Percentiles rank a stretch among this genome's conserved stretches.
Conservation (phyloP, 208 protist genomes). For the Acanthamoeba comandoni region DNA sequence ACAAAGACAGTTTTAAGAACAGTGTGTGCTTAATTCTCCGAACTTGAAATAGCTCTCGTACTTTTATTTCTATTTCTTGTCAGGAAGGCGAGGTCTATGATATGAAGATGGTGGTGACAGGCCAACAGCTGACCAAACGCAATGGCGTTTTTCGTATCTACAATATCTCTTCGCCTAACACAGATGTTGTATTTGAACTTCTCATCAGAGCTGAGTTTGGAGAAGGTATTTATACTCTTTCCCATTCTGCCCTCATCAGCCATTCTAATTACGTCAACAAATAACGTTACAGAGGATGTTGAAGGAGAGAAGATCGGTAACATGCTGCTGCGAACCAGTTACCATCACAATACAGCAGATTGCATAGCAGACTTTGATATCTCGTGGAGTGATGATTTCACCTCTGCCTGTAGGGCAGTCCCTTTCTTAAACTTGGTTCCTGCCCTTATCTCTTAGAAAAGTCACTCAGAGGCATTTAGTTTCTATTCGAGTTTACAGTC, state of each 20-base stretch:
- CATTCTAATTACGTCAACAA: not conserved
- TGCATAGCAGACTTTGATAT: conserved; percentile 29
- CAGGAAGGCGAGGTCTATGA: conserved; percentile 19
- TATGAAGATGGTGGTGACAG: conserved; percentile 19
- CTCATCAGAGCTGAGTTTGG: conserved; percentile 3
- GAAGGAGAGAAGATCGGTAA: conserved; percentile 12
- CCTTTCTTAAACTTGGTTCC: conserved; percentile 28
- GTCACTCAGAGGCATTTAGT: no score
- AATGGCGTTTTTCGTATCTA: not conserved
- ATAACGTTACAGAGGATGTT: conserved; percentile 1
- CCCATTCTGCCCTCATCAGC: not conserved
- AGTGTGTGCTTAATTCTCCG: not conserved
- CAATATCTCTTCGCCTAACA: not conserved
- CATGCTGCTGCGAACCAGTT: not conserved
- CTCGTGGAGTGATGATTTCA: conserved; percentile 36
- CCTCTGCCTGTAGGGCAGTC: conserved; percentile 35
- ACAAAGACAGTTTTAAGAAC: not conserved
- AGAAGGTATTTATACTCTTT: not conserved
- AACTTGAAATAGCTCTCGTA: not conserved
- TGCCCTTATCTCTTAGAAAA: not conserved
- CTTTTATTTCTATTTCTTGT: not conserved
- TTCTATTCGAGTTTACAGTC: no score
- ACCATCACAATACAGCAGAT: not conserved
- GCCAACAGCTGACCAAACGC: conserved; percentile 21
- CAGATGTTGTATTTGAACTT: conserved; percentile 2